Evolutionary conservation across 441 rosid species (phyloP), one percentile per base, ranked within the genome.

Genomic region (Bruguiera hainesii): DNA sequence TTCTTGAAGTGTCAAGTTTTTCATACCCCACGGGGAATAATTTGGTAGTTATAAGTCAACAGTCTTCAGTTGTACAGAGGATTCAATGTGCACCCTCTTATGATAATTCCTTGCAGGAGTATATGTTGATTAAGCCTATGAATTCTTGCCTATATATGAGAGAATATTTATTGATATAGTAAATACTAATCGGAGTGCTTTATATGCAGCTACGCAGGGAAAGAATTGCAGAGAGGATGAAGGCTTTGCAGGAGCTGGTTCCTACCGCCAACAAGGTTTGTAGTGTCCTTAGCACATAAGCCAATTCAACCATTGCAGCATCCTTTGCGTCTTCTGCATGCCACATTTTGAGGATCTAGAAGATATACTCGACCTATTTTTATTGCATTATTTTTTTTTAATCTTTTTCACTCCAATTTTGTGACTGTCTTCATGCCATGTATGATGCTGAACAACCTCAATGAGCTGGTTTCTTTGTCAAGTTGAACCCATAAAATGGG

Each of bases 181-280:
- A 37, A 37, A 37, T 37, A 37, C 15, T 3, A 37, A 37, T 10
- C 4, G 46, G 46, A 37, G 11, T 37, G 46, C 46, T 37, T 37
- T 37, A 10, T 37, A 13, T 51, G 66, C 89, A 92, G 97, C 74
- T 92, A 80, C 97, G 97, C 63, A 82, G 99, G 67, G 99, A 90
- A 76, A 85, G 95, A 78, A 95, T 95, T 71, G 94, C 99, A 4
- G 99, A 92, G 74, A 84, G 99, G 75, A 88, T 95, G 77, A 87
- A 96, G 79, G 98, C 96, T 20, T 57, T 95, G 85, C 99, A 95
- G 76, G 97, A 95, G 69, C 86, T 95, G 70, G 99, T 95, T 68
- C 99, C 99, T 61, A 89, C 91, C 65, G 89, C 87, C 71, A 95
- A 95, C 83, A 95, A 95, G 97, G 99, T 92, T 61, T 30, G 65